A percentile compares a stretch with the other conserved stretches of the same genome.
Conservation (phyloP, 2,329 filamentous ascomycete genomes). For the Alternaria longipes region DNA sequence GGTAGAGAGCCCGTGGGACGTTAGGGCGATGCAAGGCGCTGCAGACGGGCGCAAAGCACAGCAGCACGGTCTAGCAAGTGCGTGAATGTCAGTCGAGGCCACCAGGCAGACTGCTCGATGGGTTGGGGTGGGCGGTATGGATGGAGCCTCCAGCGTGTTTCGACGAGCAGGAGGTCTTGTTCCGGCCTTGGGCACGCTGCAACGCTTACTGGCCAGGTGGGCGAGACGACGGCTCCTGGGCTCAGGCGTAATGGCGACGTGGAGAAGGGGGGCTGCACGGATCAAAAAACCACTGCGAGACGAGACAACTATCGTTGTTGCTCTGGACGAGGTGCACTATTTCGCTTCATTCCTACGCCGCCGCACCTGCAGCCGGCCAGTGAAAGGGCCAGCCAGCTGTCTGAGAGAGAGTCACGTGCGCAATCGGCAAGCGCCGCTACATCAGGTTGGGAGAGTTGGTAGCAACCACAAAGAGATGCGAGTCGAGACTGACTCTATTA, state of each 20-base stretch:
- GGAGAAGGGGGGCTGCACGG: slow-evolving; percentile 12
- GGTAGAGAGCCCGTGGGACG: slow-evolving; percentile 45
- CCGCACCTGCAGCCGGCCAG: slow-evolving; percentile 1
- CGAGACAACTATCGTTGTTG: slow-evolving; percentile 3
- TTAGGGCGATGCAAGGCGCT: slow-evolving; percentile 33
- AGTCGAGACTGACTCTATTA: neutral
- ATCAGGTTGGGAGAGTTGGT: neutral
- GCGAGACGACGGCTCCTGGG: slow-evolving; percentile 17
- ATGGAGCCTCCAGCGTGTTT: slow-evolving; percentile 27
- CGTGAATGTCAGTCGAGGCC: slow-evolving; percentile 24
- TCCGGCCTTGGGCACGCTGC: slow-evolving; percentile 39
- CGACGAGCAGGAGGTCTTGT: slow-evolving; percentile 36
- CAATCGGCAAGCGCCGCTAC: slow-evolving; percentile 6
- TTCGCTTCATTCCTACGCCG: slow-evolving; percentile 29
- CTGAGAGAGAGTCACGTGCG: slow-evolving; percentile 26
- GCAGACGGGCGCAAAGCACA: slow-evolving; percentile 22
- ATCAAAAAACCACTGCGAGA: slow-evolving; percentile 7
- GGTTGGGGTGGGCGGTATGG: slow-evolving; percentile 29
- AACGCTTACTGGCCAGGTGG: slow-evolving; percentile 38
- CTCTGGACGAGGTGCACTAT: slow-evolving; percentile 6
- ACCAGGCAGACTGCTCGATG: slow-evolving; percentile 28
- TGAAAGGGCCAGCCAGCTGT: slow-evolving; percentile 13
- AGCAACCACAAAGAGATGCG: neutral
- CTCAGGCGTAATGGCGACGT: slow-evolving; percentile 34
- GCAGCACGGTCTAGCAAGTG: slow-evolving; percentile 26